Evolutionary conservation across 106 monocot genomes (phyloP).

Genomic region (Cymbidium sinense): DNA sequence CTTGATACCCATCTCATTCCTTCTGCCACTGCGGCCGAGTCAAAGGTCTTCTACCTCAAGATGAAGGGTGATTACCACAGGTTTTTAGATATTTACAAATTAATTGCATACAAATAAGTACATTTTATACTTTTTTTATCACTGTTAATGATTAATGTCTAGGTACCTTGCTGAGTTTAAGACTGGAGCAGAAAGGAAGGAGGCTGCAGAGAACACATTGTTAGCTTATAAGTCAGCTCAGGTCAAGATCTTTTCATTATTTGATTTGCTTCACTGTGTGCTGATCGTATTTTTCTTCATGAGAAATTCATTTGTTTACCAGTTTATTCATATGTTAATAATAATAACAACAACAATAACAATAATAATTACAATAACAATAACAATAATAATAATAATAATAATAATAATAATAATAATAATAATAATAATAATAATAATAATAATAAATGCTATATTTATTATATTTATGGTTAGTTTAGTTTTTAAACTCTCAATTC

Average conservation of each 20-base stretch:
- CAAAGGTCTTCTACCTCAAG: slow-evolving; percentile 53
- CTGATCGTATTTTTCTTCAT: no score
- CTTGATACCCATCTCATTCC: slow-evolving; percentile 52
- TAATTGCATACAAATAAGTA: background rate
- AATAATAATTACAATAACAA: background rate
- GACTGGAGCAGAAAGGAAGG: slow-evolving; percentile 41
- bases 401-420: background rate
- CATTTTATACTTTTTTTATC: background rate
- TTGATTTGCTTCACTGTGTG: background rate
- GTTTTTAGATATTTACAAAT: slow-evolving; percentile 6
- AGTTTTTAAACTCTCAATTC: background rate
- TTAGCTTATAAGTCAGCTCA: slow-evolving; percentile 43
- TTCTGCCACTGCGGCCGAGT: slow-evolving; percentile 30
- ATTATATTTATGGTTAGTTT: background rate
- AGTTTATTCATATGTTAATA: no score
- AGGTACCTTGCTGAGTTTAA: slow-evolving; percentile 55
- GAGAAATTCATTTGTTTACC: no score
- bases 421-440: no score
- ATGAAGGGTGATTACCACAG: slow-evolving; percentile 68
- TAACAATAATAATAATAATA: no score
- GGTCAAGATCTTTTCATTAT: slow-evolving; percentile 1
- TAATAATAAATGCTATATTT: background rate
- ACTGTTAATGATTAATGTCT: background rate
- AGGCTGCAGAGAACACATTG: slow-evolving; percentile 45
- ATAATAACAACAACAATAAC: no score